Evolutionary conservation across 108 stramenopile genomes (phyloP), one percentile per base, ranked within the genome.

Genomic region (Bacterosira constricta): DNA sequence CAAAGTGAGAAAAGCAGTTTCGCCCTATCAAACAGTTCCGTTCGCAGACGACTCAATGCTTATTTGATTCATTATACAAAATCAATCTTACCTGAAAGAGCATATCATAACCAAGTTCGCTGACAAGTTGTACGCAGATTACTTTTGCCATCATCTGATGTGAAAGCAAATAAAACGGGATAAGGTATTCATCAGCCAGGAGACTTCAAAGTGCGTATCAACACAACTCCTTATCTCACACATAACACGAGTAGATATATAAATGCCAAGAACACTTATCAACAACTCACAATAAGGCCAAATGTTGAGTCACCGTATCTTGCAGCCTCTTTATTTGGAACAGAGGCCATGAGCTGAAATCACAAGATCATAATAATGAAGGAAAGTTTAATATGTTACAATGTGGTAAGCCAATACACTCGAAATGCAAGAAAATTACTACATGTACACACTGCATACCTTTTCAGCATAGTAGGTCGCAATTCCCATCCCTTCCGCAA

Each of bases 141-240:
- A 90, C 81, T 77, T 97, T 97, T 26, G 89, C 83, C 79, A 93
- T 80, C 96, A 97, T 96, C n/a, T n/a, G n/a, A n/a, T n/a, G n/a
- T n/a, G n/a, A n/a, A n/a, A n/a, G n/a, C n/a, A n/a, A n/a, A n/a
- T n/a, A n/a, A n/a, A n/a, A n/a, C n/a, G n/a, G n/a, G n/a, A n/a
- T n/a, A n/a, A n/a, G n/a, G n/a, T n/a, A n/a, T n/a, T n/a, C n/a
- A n/a, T n/a, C n/a, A n/a, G n/a, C n/a, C n/a, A n/a, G n/a, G n/a
- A n/a, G n/a, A n/a, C n/a, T n/a, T n/a, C n/a, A n/a, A n/a, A n/a
- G n/a, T n/a, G n/a, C n/a, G n/a, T n/a, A n/a, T n/a, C n/a, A n/a
- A n/a, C n/a, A n/a, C n/a, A n/a, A n/a, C n/a, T n/a, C n/a, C n/a
- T n/a, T n/a, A n/a, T n/a, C n/a, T n/a, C n/a, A n/a, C n/a, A n/a